These are phyloP conservation scores for Flueggea neowawraea DNA, from an alignment of 441 rosid genomes.

Conservation along the genomic window DNA sequence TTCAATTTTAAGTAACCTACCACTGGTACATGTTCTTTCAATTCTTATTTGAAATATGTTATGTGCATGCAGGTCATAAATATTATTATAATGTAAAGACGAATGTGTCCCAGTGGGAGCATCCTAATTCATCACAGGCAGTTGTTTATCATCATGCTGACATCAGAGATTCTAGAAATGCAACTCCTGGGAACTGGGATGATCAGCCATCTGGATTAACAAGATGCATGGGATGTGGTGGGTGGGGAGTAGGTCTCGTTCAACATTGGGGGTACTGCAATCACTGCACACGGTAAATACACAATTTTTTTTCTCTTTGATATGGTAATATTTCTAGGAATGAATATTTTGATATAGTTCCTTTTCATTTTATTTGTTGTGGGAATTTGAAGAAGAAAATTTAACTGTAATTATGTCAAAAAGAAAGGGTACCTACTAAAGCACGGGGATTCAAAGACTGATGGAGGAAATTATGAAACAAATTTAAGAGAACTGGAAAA, in stretches of 20 bases:
- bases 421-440: too few species aligned
- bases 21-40: not conserved
- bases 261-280: constrained; percentile 90
- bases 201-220: constrained; percentile 34
- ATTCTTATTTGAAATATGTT: constrained; percentile 5
- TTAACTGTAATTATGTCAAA: too few species aligned
- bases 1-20: not conserved
- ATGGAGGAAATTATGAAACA: too few species aligned
- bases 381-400: too few species aligned
- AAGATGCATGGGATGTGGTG: constrained; percentile 84
- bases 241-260: constrained; percentile 95
- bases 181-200: constrained; percentile 27
- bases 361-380: not conserved
- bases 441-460: too few species aligned
- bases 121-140: constrained; percentile 46
- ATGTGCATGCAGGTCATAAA: constrained; percentile 55
- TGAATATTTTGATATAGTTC: too few species aligned
- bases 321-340: too few species aligned
- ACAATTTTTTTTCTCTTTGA: not conserved
- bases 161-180: constrained; percentile 20
- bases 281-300: constrained; percentile 57
- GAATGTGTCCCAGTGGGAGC: constrained; percentile 80
- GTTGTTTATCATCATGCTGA: constrained; percentile 22
- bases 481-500: too few species aligned
- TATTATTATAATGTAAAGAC: constrained; percentile 85